Conservation (phyloP, 495 filamentous ascomycete genomes). For the Diplogelasinospora grovesii region DNA sequence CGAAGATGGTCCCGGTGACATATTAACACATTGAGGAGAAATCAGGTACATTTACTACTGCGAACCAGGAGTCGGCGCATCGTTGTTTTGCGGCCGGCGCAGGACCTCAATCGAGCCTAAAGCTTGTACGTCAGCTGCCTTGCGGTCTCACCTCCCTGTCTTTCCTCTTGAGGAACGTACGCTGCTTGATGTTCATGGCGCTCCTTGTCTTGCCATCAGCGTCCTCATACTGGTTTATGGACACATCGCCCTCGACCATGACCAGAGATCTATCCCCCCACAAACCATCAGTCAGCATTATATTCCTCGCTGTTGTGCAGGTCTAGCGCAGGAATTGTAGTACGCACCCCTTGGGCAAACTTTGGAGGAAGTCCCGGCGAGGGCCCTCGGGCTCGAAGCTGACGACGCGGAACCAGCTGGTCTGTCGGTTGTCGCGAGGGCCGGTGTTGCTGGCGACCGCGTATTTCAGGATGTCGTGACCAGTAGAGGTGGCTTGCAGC, state of each 20-base stretch:
- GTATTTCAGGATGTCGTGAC: conserved; percentile 63
- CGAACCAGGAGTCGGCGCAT: too few relatives aligned
- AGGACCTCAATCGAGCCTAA: conserved; percentile 55
- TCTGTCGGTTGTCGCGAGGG: conserved; percentile 52
- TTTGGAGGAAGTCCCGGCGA: conserved; percentile 56
- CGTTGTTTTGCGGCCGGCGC: conserved; percentile 4
- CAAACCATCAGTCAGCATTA: not conserved
- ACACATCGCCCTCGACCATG: conserved; percentile 67
- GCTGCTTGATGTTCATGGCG: conserved; percentile 59
- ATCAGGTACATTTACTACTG: not conserved
- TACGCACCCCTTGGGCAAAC: conserved; percentile 73
- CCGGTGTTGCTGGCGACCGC: conserved; percentile 55
- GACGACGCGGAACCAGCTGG: conserved; percentile 70
- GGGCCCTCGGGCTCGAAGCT: conserved; percentile 55
- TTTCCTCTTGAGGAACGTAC: too few relatives aligned
- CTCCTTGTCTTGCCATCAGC: conserved; percentile 54
- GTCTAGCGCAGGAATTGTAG: not conserved
- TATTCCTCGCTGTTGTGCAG: not conserved
- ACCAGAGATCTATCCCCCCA: conserved; percentile 51
- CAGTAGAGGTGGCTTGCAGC: conserved; percentile 55
- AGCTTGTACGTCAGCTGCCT: conserved; percentile 5
- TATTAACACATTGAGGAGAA: not conserved
- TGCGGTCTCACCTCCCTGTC: too few relatives aligned
- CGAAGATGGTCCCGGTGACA: too few relatives aligned
- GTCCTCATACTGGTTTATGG: conserved; percentile 54